Evolutionary conservation across 768 basidiomycete species (phyloP), one percentile per base, ranked within the genome.

Genomic region (Lactifluus rugatus): DNA sequence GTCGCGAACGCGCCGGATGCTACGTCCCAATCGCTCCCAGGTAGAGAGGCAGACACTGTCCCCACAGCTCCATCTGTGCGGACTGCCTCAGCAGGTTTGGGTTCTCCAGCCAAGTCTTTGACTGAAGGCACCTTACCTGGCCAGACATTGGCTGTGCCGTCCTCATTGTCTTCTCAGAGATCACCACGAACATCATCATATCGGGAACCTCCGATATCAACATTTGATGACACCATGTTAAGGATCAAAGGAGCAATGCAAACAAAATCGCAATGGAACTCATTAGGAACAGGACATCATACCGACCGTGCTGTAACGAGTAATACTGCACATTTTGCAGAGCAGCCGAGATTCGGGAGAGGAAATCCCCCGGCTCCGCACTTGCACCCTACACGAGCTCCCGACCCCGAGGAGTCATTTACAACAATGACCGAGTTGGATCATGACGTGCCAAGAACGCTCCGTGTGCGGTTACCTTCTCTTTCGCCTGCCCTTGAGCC

Each of bases 161-260:
- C 50, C n/a, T 49, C 28, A 32, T 47, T 54, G 23, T 32, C 51
- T 5, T 47, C 60, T 16, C 60, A 60, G 50, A 65, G 66, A 23
- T 68, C 69, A 14, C 66, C 68, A 9, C 45, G 64, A 9, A 65
- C 69, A 28, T 55, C 68, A 8, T 66, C 71, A 4, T 80, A 72
- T 62, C 72, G 76, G 45, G 78, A 81, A 49, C 75, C 74, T 19
- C 71, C 78, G 31, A 88, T 90, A 81, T 84, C 87, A 2, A 79
- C 88, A 17, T 71, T 92, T 61, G 82, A 89, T 66, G 88, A 93
- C 66, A 80, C 82, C 26, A 89, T 93, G 80, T 88, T 87, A 6
- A 81, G 90, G 42, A 91, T 93, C 66, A 92, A 85, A 66, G 89
- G 87, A 32, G 90, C 84, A 14, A 66, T 93, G 56, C 79, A 81